Conservation (phyloP, 169 alveolate species). For the Eimeria sp. region DNA sequence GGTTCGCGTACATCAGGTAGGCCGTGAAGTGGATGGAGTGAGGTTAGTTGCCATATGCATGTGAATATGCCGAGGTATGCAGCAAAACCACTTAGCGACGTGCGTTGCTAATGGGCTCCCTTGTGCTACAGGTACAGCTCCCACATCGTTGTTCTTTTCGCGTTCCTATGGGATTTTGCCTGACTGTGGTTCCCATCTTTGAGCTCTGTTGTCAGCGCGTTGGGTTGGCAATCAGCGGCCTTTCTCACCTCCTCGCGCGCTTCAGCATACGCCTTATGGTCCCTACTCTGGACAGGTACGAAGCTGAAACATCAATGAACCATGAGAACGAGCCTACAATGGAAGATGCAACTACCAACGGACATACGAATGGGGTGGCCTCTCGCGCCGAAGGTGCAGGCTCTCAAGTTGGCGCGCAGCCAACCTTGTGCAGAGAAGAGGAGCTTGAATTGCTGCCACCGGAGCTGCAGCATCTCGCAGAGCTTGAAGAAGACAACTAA, state of each 20-base stretch:
- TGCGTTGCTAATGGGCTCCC: background rate
- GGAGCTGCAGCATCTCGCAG: slow-evolving; percentile 75
- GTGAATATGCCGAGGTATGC: background rate
- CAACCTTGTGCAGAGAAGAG: background rate
- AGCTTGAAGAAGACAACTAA: slow-evolving; percentile 47
- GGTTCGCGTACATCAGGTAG: slow-evolving; percentile 86
- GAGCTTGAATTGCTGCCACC: slow-evolving; percentile 72
- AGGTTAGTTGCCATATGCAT: background rate
- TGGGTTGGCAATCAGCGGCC: slow-evolving; percentile 87
- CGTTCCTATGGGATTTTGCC: slow-evolving; percentile 83
- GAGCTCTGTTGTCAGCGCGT: slow-evolving; percentile 82
- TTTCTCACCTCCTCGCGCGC: slow-evolving; percentile 87
- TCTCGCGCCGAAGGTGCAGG: background rate
- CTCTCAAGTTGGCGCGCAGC: background rate
- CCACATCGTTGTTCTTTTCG: slow-evolving; percentile 85
- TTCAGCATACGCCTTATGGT: slow-evolving; percentile 87
- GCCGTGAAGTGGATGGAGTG: background rate
- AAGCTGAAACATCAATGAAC: slow-evolving; percentile 28
- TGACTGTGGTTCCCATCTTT: slow-evolving; percentile 86
- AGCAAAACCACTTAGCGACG: background rate
- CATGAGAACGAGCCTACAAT: background rate
- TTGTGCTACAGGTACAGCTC: slow-evolving; percentile 79
- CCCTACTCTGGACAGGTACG: slow-evolving; percentile 41
- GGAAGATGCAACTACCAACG: background rate
- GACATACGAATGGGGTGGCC: background rate